phyloP scores from a whole-genome alignment of 176 grass and related monocot genomes.

The Sorghum bicolor region Sorghum_bicolor_NCBIv3 NC_012870.2:64126001-64126500 shows the following conservation, averaged over 20 bases:
- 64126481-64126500: conserved; percentile 33
- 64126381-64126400: conserved; percentile 67
- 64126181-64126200: neutral
- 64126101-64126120: conserved; percentile 89
- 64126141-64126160: neutral
- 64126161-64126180: neutral
- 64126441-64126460: neutral
- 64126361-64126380: conserved; percentile 75
- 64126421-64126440: neutral
- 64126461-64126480: conserved; percentile 33
- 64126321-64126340: conserved; percentile 56
- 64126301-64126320: conserved; percentile 56
- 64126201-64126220: neutral
- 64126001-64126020: conserved; percentile 19
- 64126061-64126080: conserved; percentile 86
- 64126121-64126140: conserved; percentile 60
- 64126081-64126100: conserved; percentile 83
- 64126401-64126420: conserved; percentile 42
- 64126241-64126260: neutral
- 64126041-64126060: conserved; percentile 81
- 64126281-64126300: conserved; percentile 46
- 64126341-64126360: conserved; percentile 64
- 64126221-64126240: neutral
- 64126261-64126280: neutral
- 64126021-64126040: conserved; percentile 86